Conservation (phyloP, 2,329 filamentous ascomycete genomes). For the Bisporella sp. region DNA sequence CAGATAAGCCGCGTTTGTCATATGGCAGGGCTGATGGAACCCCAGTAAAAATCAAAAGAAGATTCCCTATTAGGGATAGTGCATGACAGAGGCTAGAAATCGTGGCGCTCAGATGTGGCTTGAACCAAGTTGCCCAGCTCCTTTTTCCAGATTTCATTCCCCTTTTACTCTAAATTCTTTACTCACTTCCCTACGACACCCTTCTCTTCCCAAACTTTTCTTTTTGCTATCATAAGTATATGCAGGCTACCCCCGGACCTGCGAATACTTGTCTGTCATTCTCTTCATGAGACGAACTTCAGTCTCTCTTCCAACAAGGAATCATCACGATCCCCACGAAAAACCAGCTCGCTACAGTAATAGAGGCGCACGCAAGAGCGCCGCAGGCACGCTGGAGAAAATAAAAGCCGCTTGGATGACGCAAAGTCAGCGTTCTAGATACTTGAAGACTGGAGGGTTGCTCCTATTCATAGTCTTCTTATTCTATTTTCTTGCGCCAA, state of each 20-base stretch:
- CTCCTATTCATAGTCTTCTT: conserved; percentile 52
- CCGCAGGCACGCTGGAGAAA: conserved; percentile 42
- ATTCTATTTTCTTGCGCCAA: conserved; percentile 58
- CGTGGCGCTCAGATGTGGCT: too few species aligned
- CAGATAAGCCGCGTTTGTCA: too few species aligned
- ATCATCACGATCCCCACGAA: conserved; percentile 56
- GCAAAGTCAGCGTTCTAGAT: conserved; percentile 58
- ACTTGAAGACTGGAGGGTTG: conserved; percentile 58
- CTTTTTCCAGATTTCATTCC: too few species aligned
- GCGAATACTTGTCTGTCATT: conserved; percentile 8
- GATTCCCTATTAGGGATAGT: too few species aligned
- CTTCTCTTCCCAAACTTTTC: not conserved
- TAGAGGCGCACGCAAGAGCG: conserved; percentile 33
- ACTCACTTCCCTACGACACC: too few species aligned
- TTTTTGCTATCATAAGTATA: conserved; percentile 3
- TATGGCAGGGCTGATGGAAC: too few species aligned
- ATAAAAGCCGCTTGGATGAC: conserved; percentile 53
- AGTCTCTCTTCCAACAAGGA: conserved; percentile 56
- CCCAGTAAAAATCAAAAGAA: too few species aligned
- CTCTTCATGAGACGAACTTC: conserved; percentile 56
- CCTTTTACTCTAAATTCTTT: too few species aligned
- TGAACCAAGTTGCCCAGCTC: too few species aligned
- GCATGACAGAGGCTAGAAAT: too few species aligned
- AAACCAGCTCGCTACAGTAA: conserved; percentile 54
- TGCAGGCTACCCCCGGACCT: not conserved